phyloP scores from a whole-genome alignment of 2,329 filamentous ascomycete species.

The Colletotrichum limetticola region DNA sequence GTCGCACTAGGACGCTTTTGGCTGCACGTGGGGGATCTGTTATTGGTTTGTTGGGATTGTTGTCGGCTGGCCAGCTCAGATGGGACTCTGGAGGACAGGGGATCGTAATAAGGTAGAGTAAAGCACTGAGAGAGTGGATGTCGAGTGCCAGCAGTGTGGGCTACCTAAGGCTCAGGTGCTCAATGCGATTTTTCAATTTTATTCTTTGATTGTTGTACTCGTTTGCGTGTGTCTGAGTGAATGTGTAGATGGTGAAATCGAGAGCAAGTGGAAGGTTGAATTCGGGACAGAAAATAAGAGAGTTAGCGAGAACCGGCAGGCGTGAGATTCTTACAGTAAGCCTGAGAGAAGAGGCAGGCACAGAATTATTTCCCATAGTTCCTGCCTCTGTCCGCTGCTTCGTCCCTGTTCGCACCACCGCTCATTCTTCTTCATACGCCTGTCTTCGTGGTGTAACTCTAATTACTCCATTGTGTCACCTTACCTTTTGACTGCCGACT shows the following conservation, averaged over 20 bases:
- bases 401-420: not conserved
- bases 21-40: slow-evolving; percentile 35
- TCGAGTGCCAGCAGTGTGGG: not conserved
- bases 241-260: not conserved
- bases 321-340: not conserved
- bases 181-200: slow-evolving; percentile 3
- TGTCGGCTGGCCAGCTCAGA: slow-evolving; percentile 4
- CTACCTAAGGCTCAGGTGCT: not conserved
- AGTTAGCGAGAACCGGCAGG: not conserved
- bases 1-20: slow-evolving; percentile 29
- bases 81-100: slow-evolving; percentile 6
- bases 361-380: not conserved
- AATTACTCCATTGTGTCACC: slow-evolving; percentile 1
- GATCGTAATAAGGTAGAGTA: not conserved
- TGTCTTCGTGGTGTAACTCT: not conserved
- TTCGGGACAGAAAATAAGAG: not conserved
- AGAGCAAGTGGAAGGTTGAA: not conserved
- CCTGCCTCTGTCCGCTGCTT: not conserved
- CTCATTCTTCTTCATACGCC: not conserved
- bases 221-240: not conserved
- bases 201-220: not conserved
- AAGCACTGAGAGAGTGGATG: slow-evolving; percentile 5
- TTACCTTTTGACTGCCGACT: not conserved
- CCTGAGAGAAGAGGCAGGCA: not conserved
- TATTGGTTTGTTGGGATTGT: slow-evolving; percentile 36